phyloP scores from a whole-genome alignment of 2,329 filamentous ascomycete genomes.

The Atkinsonella texensis region DNA sequence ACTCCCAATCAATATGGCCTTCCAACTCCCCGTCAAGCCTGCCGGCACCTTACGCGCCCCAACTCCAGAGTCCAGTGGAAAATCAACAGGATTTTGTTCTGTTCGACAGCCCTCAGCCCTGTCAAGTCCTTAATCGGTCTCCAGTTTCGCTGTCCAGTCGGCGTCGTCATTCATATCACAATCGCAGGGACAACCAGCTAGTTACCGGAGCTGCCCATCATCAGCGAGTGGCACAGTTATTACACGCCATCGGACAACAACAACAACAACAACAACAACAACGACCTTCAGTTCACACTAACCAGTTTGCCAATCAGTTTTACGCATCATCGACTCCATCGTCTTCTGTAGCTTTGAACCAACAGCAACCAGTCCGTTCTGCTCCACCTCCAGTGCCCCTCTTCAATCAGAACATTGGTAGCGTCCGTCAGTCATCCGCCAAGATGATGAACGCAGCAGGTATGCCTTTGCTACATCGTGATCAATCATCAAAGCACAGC shows the following conservation, averaged over 20 bases:
- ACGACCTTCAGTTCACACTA: conserved; percentile 41
- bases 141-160: conserved; percentile 27
- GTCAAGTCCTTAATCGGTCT: conserved; percentile 24
- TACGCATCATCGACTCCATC: conserved; percentile 56
- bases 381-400: conserved; percentile 59
- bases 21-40: conserved; percentile 53
- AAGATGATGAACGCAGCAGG: conserved; percentile 34
- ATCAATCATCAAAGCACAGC: conserved; percentile 1
- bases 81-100: conserved; percentile 65
- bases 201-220: conserved; percentile 34
- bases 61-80: conserved; percentile 39
- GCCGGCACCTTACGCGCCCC: conserved; percentile 50
- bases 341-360: conserved; percentile 45
- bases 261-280: conserved; percentile 35
- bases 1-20: conserved; percentile 72
- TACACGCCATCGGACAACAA: conserved; percentile 44
- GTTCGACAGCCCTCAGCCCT: conserved; percentile 45
- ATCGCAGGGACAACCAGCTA: conserved; percentile 30
- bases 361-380: conserved; percentile 30
- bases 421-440: conserved; percentile 30
- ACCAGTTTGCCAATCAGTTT: conserved; percentile 48
- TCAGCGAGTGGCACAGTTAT: conserved; percentile 46
- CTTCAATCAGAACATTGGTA: conserved; percentile 50
- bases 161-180: conserved; percentile 34
- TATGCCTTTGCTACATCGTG: conserved; percentile 11